Base-by-base conservation (phyloP, 345 rosid species). In the Heritiera littoralis region DNA sequence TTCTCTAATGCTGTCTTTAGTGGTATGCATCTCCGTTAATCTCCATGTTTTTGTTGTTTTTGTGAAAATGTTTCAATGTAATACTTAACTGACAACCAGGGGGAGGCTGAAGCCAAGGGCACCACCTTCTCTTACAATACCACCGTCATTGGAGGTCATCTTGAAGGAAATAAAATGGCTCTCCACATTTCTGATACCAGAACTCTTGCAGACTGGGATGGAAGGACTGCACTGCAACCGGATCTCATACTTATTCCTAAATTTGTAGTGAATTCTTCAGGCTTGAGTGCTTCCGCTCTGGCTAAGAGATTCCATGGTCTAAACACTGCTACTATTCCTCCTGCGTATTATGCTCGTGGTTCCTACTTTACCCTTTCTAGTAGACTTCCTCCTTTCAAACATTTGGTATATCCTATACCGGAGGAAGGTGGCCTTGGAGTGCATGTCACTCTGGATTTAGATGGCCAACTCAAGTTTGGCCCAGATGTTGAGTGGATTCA, bases 401-500 rank as follows among this genome's bases (percentile, higher is more conserved):
- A 76, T 58, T 87, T 93, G 85, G 89, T 95, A 86, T 93, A 95
- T 85, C 98, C 99, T 40, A 78, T 93, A 51, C 97, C 99, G 0
- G 98, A 93, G 89, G 92, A 90, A 80, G 98, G 97, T 60, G 98
- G 99, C 71, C 85, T 95, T 30, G 97, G 99, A 58, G 94, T 93
- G 72, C 98, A 95, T 83, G 96, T 93, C 77, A 92, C 97, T 72
- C 76, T 95, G 77, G 99, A 93, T 87, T 89, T 95, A 86, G 91
- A 90, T 77, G 96, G 97, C 68, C 88, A 88, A 81, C 87, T 92
- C 59, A 95, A 93, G 91, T 95, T 92, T 88, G 98, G 99, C 63
- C 99, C 99, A 0, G 92, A 95, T 84, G 98, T 95, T 65, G 98
- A 95, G 78, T 95, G 99, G 98, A 91, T 92, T 60, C 59, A 85